Percentiles rank a stretch among this genome's conserved stretches.
Conservation (phyloP, 208 protist genomes). For the Tritrichomonas musculus region DNA sequence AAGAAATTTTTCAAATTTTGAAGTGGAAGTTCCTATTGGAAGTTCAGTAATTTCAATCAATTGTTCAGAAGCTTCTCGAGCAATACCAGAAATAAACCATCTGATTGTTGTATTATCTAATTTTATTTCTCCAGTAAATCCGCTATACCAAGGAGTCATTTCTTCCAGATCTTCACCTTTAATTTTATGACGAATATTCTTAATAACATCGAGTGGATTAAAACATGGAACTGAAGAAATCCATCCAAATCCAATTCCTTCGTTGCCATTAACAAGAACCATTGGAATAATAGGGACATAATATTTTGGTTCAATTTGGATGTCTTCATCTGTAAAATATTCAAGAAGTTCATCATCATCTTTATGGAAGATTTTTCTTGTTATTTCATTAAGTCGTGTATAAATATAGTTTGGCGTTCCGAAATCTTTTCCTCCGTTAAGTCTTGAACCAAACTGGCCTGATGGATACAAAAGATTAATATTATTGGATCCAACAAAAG, state of each 20-base stretch:
- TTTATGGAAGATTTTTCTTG: constrained; percentile 76
- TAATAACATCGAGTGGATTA: constrained; percentile 87
- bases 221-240: constrained; percentile 90
- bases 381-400: constrained; percentile 80
- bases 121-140: constrained; percentile 65
- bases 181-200: constrained; percentile 68
- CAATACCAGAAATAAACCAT: background rate
- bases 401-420: constrained; percentile 97
- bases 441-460: constrained; percentile 96
- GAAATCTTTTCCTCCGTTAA: constrained; percentile 94
- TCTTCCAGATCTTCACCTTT: constrained; percentile 58
- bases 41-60: constrained; percentile 46
- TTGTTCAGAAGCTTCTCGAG: background rate
- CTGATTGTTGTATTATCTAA: background rate
- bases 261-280: constrained; percentile 93
- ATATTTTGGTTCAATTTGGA: constrained; percentile 92
- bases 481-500: constrained; percentile 90
- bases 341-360: constrained; percentile 92
- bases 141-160: constrained; percentile 90
- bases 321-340: constrained; percentile 96
- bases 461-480: constrained; percentile 87
- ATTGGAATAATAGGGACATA: constrained; percentile 98
- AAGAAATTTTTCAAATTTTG: constrained; percentile 65
- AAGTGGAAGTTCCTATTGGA: constrained; percentile 86
- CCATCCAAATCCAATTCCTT: constrained; percentile 95